Evolutionary conservation across 1,284 basidiomycete genomes (phyloP).

Genomic region (Apiotrichum veenhuisii): DNA sequence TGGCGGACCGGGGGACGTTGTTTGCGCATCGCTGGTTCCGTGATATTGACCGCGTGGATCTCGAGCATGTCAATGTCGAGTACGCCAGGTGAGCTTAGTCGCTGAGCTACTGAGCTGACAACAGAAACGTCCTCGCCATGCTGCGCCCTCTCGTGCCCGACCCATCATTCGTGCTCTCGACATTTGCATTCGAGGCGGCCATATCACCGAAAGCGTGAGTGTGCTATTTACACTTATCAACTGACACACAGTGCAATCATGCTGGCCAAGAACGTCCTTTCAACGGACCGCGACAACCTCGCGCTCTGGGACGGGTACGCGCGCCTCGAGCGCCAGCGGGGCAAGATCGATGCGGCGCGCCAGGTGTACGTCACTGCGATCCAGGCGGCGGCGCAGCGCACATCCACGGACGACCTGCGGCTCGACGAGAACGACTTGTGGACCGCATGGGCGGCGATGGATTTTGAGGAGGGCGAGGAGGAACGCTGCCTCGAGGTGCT

Average conservation of each 20-base stretch:
- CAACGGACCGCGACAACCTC: constrained; percentile 62
- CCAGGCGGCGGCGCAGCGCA: constrained; percentile 31
- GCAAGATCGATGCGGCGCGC: constrained; percentile 67
- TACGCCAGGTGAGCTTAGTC: constrained; percentile 29
- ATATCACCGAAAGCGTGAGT: constrained; percentile 35
- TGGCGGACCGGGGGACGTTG: constrained; percentile 23
- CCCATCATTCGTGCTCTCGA: constrained; percentile 43
- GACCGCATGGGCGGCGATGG: constrained; percentile 87
- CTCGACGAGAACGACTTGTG: constrained; percentile 56
- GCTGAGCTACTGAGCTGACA: background rate
- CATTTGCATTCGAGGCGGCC: constrained; percentile 46
- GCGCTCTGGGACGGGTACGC: constrained; percentile 77
- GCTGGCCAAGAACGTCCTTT: constrained; percentile 66
- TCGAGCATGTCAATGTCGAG: constrained; percentile 34
- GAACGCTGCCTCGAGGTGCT: constrained; percentile 29
- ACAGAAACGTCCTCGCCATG: constrained; percentile 31
- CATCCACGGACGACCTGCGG: constrained; percentile 10
- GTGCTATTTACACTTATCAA: background rate
- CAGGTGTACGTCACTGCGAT: constrained; percentile 71
- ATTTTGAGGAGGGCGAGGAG: constrained; percentile 52
- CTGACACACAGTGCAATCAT: constrained; percentile 50
- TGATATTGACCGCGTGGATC: constrained; percentile 31
- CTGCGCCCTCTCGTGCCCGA: constrained; percentile 39
- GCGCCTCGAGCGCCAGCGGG: constrained; percentile 68
- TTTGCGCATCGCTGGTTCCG: constrained; percentile 44